phyloP scores from a whole-genome alignment of 768 basidiomycete genomes.

The Tulasnella sp. region DNA sequence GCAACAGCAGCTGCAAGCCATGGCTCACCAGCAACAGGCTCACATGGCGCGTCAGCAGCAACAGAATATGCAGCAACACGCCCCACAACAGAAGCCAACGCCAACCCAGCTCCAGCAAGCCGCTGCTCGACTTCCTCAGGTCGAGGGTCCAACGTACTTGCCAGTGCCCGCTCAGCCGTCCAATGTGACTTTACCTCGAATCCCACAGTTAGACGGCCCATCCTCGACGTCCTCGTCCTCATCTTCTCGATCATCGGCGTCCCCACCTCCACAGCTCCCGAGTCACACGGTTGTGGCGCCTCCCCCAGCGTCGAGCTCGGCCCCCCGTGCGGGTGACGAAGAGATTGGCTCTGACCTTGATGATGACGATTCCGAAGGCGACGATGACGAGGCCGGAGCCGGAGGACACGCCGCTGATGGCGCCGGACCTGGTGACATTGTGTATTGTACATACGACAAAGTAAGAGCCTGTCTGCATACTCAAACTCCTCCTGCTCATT shows the following conservation, averaged over 20 bases:
- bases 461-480: constrained; percentile 30
- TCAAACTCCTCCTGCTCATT: constrained; percentile 7
- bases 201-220: constrained; percentile 76
- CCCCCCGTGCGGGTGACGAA: constrained; percentile 54
- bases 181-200: constrained; percentile 24
- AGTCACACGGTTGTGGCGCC: constrained; percentile 42
- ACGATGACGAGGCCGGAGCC: constrained; percentile 52
- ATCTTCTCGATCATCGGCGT: constrained; percentile 7
- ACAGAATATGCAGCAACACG: constrained; percentile 9
- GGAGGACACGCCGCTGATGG: constrained; percentile 58
- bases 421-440: constrained; percentile 72
- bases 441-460: constrained; percentile 98
- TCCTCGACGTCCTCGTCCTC: constrained; percentile 42
- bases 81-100: constrained; percentile 12
- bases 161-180: not conserved
- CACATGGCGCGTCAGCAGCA: constrained; percentile 12
- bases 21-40: not conserved
- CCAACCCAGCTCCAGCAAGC: not conserved
- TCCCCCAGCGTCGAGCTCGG: constrained; percentile 52
- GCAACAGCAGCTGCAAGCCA: constrained; percentile 7
- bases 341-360: constrained; percentile 95
- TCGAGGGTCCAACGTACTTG: constrained; percentile 12
- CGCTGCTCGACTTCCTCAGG: constrained; percentile 7
- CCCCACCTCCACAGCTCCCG: constrained; percentile 4
- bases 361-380: constrained; percentile 71